Evolutionary conservation across 78 protist species (phyloP), one percentile per base, ranked within the genome.

Genomic region (Dictyostelium intermedium): DNA sequence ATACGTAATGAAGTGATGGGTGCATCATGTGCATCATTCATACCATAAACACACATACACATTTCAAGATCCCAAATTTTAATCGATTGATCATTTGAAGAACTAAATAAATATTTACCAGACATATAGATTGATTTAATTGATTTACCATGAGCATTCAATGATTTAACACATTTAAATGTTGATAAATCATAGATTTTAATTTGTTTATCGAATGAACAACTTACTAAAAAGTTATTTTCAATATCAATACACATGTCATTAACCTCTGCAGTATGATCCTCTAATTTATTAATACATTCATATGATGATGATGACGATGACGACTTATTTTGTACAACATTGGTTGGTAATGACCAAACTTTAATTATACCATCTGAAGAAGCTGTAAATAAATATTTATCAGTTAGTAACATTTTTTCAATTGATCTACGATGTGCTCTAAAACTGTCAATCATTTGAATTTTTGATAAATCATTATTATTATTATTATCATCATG

Each of bases 61-160:
- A 89, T 89, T 23, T 89, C 86, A 1, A 89, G 9, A 70, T 89
- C 94, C 94, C 94, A 89, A 18, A 89, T 77, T 66, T 89, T 89
- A 6, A 89, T 80, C 0, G 94, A 25, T n/a, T 53, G 63, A 80
- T 89, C 94, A 80, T 80, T 89, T 20, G 94, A 89, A 5, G 84
- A 74, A 80, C 87, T 80, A 69, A 89, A 80, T 34, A 89, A 35
- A 69, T 89, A 89, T 69, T 80, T 63, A 14, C 94, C 94, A 89
- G 81, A 78, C 4, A 89, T 1, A 14, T 27, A 56, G 0, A 87
- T 41, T 45, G 94, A 80, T 80, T 89, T 89, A 16, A 89, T 85
- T 70, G 73, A 30, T 41, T 89, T 89, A 3, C 73, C 20, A 27
- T 89, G 94, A 2, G 87, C 94, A 78, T 83, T 89, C n/a, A 89